These are phyloP conservation scores for Voacanga thouarsii DNA, from an alignment of 257 asterid genomes.

Conservation along the genomic window DNA sequence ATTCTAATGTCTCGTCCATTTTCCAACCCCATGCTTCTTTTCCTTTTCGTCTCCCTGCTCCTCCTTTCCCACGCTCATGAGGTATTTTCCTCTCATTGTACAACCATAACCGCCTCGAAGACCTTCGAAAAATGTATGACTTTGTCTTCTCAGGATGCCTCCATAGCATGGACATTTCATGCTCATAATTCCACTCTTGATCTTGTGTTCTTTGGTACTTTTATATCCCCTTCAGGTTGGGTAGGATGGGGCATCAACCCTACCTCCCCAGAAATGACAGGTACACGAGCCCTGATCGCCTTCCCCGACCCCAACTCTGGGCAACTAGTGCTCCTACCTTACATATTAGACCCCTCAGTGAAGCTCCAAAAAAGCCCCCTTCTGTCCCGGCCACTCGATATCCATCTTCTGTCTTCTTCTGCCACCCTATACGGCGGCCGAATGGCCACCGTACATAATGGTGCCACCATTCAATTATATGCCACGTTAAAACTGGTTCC, in stretches of 20 bases:
- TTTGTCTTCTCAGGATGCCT: slow-evolving; percentile 78
- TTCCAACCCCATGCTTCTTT: slow-evolving; percentile 19
- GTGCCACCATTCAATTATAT: slow-evolving; percentile 63
- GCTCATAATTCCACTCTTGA: slow-evolving; percentile 79
- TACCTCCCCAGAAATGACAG: slow-evolving; percentile 80
- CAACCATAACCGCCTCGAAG: slow-evolving; percentile 44
- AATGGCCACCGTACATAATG: slow-evolving; percentile 76
- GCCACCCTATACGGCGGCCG: slow-evolving; percentile 78
- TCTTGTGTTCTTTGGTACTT: slow-evolving; percentile 71
- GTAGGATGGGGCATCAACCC: slow-evolving; percentile 95
- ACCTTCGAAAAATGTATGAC: slow-evolving; percentile 62
- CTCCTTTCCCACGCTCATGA: slow-evolving; percentile 18
- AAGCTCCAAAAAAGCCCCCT: slow-evolving; percentile 63
- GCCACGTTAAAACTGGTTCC: slow-evolving; percentile 58
- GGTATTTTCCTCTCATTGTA: slow-evolving; percentile 53
- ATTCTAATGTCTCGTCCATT: not conserved
- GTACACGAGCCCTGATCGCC: slow-evolving; percentile 71
- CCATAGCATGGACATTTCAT: slow-evolving; percentile 82
- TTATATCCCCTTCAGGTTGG: slow-evolving; percentile 97
- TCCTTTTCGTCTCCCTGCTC: slow-evolving; percentile 22
- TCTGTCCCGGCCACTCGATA: slow-evolving; percentile 84
- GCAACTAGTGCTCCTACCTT: slow-evolving; percentile 74
- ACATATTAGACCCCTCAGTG: slow-evolving; percentile 68
- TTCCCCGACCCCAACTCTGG: slow-evolving; percentile 94
- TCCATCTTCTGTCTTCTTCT: slow-evolving; percentile 65